phyloP scores from a whole-genome alignment of 2,329 filamentous ascomycete genomes.

The Sporothrix brunneoviolacea region DNA sequence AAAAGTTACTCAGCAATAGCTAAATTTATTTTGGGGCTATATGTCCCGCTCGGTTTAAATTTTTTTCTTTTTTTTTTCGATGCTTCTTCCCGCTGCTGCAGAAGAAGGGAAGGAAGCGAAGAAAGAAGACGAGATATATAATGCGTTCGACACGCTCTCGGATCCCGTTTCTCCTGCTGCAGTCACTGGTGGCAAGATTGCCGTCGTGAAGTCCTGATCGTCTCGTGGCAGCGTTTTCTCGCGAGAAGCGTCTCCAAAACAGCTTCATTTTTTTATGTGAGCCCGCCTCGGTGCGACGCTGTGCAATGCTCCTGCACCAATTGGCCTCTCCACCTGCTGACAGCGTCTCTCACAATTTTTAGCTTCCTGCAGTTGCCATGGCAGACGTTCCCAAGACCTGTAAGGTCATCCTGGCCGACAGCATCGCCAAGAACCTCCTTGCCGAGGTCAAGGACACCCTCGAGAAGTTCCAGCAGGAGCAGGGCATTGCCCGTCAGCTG shows the following conservation, averaged over 20 bases:
- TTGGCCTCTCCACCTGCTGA: background rate
- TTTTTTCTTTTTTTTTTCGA: constrained; percentile 10
- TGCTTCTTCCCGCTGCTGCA: constrained; percentile 1
- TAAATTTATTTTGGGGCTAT: constrained; percentile 8
- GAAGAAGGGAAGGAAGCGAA: background rate
- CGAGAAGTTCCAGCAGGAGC: constrained; percentile 56
- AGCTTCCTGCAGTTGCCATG: constrained; percentile 25
- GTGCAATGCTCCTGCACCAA: no score
- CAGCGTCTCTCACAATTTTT: background rate
- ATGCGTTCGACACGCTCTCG: constrained; percentile 4
- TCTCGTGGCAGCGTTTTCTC: background rate
- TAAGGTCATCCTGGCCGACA: constrained; percentile 86
- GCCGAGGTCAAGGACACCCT: constrained; percentile 71
- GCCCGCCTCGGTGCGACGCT: no score
- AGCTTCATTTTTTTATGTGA: constrained; percentile 5
- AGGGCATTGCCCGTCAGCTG: constrained; percentile 46
- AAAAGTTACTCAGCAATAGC: background rate
- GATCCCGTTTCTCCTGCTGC: background rate
- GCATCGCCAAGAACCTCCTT: constrained; percentile 76
- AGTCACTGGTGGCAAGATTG: constrained; percentile 2
- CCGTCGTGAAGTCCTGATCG: background rate
- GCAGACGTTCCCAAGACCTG: constrained; percentile 58
- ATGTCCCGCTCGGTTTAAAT: constrained; percentile 9
- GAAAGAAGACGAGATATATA: constrained; percentile 5
- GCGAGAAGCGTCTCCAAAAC: background rate